A percentile compares a stretch with the other conserved stretches of the same genome.
Evolutionary conservation across 768 basidiomycete genomes (phyloP).

Genomic region (Gloeopeniophorella convolvens): DNA sequence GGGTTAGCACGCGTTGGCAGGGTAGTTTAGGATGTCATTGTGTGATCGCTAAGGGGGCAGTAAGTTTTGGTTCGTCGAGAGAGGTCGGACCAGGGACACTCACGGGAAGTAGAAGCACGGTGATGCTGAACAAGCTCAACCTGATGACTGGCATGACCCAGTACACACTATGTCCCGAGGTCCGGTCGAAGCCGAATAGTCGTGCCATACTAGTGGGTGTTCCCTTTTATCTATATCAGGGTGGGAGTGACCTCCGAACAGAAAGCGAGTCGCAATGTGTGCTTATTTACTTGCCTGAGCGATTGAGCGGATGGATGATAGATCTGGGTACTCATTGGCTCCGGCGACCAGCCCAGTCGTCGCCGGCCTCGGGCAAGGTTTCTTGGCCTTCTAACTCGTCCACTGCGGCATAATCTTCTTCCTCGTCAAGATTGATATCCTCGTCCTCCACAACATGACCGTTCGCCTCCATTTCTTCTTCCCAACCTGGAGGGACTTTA

Average conservation of each 20-base stretch:
- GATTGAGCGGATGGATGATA: too few relatives aligned
- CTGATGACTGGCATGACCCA: constrained; percentile 31
- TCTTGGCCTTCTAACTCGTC: background rate
- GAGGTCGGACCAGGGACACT: constrained; percentile 27
- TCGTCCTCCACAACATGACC: constrained; percentile 1
- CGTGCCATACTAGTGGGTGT: too few relatives aligned
- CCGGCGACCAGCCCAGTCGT: too few relatives aligned
- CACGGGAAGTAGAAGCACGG: constrained; percentile 27
- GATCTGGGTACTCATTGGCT: too few relatives aligned
- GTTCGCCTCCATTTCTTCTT: constrained; percentile 27
- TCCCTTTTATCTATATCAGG: too few relatives aligned
- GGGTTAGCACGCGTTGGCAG: constrained; percentile 28
- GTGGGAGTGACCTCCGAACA: too few relatives aligned
- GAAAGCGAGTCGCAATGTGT: too few relatives aligned
- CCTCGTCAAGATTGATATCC: background rate
- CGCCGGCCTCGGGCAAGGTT: background rate
- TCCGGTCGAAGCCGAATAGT: constrained; percentile 31
- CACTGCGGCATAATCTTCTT: background rate
- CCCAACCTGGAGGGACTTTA: constrained; percentile 41
- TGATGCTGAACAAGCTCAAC: constrained; percentile 26
- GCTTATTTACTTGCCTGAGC: too few relatives aligned
- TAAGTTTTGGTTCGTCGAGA: background rate
- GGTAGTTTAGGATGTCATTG: constrained; percentile 25
- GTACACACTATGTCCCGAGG: constrained; percentile 23
- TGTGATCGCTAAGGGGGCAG: background rate